A percentile compares a stretch with the other conserved stretches of the same genome.
phyloP scores from a whole-genome alignment of 805 yeast genomes.

The Yamadazyma sp. region DNA sequence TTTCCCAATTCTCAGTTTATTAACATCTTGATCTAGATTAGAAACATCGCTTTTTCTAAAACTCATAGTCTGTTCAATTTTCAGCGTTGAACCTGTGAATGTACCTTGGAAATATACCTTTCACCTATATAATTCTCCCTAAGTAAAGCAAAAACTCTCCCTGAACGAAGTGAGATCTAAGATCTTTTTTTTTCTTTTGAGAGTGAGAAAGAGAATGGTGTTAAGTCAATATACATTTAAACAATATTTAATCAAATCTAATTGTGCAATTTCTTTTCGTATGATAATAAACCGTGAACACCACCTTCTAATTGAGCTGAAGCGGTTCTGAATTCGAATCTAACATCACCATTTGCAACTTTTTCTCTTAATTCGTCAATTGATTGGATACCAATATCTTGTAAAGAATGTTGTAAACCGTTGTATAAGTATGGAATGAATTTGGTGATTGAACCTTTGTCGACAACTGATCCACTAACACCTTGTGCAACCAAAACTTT shows the following conservation, averaged over 20 bases:
- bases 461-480: constrained; percentile 95
- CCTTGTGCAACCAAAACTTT: constrained; percentile 98
- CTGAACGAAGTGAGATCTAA: too few relatives aligned
- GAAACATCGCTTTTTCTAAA: constrained; percentile 31
- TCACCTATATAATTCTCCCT: too few relatives aligned
- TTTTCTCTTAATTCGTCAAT: constrained; percentile 58
- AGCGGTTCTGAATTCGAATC: constrained; percentile 98
- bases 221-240: too few relatives aligned
- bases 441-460: constrained; percentile 92
- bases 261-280: constrained; percentile 95
- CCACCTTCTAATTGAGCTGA: constrained; percentile 99
- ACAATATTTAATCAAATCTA: too few relatives aligned
- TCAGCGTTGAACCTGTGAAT: neutral
- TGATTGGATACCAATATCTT: constrained; percentile 88
- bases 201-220: too few relatives aligned
- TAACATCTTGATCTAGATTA: constrained; percentile 63
- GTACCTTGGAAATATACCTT: too few relatives aligned
- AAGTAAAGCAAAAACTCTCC: too few relatives aligned
- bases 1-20: constrained; percentile 47
- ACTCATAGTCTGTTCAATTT: neutral
- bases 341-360: constrained; percentile 65
- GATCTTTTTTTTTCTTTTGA: too few relatives aligned
- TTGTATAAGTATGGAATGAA: constrained; percentile 90
- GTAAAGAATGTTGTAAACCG: constrained; percentile 98
- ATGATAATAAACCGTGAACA: constrained; percentile 92